Percentiles rank a stretch among this genome's conserved stretches.
phyloP scores from a whole-genome alignment of 148 eudicot species.

The Cornus kousa region DNA sequence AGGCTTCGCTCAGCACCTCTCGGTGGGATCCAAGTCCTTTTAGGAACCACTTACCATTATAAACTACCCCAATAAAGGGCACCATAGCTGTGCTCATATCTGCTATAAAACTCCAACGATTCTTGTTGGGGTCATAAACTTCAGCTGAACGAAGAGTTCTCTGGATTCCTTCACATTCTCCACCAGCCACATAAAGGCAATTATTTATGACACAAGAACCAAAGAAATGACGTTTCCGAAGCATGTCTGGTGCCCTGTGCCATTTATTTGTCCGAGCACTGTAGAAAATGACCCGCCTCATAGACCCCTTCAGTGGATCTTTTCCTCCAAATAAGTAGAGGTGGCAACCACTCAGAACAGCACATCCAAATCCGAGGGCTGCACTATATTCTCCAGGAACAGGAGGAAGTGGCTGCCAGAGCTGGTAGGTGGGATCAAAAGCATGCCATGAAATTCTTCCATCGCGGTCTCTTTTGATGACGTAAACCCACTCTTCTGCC shows the following conservation, averaged over 20 bases:
- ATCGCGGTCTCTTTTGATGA: constrained; percentile 82
- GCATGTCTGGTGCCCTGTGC: constrained; percentile 78
- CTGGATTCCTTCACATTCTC: constrained; percentile 85
- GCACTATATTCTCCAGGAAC: constrained; percentile 77
- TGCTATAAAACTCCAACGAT: constrained; percentile 67
- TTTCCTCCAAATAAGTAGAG: constrained; percentile 77
- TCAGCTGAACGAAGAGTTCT: constrained; percentile 83
- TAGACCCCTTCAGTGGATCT: constrained; percentile 69
- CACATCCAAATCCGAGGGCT: constrained; percentile 89
- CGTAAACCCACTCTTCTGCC: constrained; percentile 91
- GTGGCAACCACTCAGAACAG: constrained; percentile 77
- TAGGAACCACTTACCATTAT: constrained; percentile 75
- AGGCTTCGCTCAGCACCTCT: constrained; percentile 83
- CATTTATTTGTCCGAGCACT: constrained; percentile 82
- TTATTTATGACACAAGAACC: constrained; percentile 80
- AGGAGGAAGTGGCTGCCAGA: constrained; percentile 94
- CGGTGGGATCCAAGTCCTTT: constrained; percentile 81
- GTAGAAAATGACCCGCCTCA: constrained; percentile 75
- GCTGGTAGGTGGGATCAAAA: constrained; percentile 74
- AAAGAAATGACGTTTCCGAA: constrained; percentile 72
- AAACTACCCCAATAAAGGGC: constrained; percentile 83
- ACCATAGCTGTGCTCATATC: constrained; percentile 93
- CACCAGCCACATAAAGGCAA: constrained; percentile 83
- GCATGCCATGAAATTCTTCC: constrained; percentile 85
- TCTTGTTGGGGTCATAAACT: constrained; percentile 81